Conservation (phyloP, 257 asterid species). For the Craterostigma plantagineum region DNA sequence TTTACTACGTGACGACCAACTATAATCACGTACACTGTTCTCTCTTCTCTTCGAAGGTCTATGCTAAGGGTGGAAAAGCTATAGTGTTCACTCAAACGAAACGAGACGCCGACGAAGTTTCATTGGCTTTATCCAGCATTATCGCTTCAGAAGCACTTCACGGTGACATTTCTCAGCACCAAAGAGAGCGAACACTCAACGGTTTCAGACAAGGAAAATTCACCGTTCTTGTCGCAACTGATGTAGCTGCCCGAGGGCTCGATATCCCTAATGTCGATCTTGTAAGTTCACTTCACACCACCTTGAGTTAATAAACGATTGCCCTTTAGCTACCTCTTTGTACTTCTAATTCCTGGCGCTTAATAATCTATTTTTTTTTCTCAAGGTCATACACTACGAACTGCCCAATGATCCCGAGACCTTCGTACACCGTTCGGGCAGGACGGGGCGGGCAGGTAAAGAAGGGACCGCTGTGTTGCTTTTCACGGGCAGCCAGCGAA, state of each 20-base stretch:
- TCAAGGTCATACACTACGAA: constrained; percentile 82
- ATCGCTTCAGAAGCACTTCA: constrained; percentile 89
- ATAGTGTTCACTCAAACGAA: constrained; percentile 88
- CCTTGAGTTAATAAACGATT: too few relatives aligned
- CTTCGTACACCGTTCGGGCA: constrained; percentile 95
- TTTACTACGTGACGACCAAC: too few relatives aligned
- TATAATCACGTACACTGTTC: too few relatives aligned
- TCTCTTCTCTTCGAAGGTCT: constrained; percentile 37
- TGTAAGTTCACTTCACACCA: constrained; percentile 26
- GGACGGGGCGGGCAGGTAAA: constrained; percentile 94
- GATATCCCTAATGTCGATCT: constrained; percentile 92
- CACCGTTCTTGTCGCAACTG: constrained; percentile 94
- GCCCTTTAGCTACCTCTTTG: too few relatives aligned
- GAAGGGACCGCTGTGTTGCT: constrained; percentile 51
- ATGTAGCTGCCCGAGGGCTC: constrained; percentile 91
- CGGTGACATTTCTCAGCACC: constrained; percentile 96
- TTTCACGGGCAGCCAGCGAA: constrained; percentile 64
- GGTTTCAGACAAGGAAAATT: constrained; percentile 88
- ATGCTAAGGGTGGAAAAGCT: constrained; percentile 87
- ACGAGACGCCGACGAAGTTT: constrained; percentile 95
- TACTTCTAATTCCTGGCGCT: too few relatives aligned
- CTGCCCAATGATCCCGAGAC: constrained; percentile 94
- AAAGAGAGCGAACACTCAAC: constrained; percentile 83
- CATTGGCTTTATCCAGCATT: constrained; percentile 47
- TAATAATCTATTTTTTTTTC: too few relatives aligned